Evolutionary conservation across 345 rosid species (phyloP), one percentile per base, ranked within the genome.

Genomic region (Lepidium sativum): DNA sequence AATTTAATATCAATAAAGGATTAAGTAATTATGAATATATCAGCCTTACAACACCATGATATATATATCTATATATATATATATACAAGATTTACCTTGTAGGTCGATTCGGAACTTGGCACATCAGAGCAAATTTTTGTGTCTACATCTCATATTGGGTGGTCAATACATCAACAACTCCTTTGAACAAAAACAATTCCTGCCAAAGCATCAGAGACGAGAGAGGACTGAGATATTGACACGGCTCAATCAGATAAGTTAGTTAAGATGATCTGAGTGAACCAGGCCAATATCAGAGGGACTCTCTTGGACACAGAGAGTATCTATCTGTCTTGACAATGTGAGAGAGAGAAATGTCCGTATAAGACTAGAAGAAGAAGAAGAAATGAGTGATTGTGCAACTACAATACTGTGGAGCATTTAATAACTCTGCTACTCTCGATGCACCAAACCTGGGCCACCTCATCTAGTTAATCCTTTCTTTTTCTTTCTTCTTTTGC

Each of bases 221-320:
- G 79, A 84, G 71, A 75, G 83, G 69, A 76, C 77, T 71, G 79
- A 79, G 91, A 87, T 87, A 84, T 87, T 87, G 91, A 80, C 91
- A 81, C 88, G 91, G 88, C 95, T 87, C 88, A 85, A 87, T 87
- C 91, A 87, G 78, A 83, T 40, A 33, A 8, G 39, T 15, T 40
- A 41, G 45, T 2, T 23, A 35, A 33, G 16, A 45, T 6, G 9
- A 69, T 81, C 91, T 79, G 95, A 88, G 81, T 85, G 91, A 88
- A 75, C 86, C 89, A 77, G 84, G 86, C 91, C 95, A 88, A 88
- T 82, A 88, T 79, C 95, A 77, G 65, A 80, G 78, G 58, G 34
- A 69, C 83, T 72, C 52, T 78, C 76, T 76, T 81, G 72, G 37
- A n/a, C n/a, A n/a, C 2, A 52, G 4, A 54, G 23, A 15, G 38